Base-by-base conservation (phyloP, 495 filamentous ascomycete genomes). In the Talaromyces adpressus region DNA sequence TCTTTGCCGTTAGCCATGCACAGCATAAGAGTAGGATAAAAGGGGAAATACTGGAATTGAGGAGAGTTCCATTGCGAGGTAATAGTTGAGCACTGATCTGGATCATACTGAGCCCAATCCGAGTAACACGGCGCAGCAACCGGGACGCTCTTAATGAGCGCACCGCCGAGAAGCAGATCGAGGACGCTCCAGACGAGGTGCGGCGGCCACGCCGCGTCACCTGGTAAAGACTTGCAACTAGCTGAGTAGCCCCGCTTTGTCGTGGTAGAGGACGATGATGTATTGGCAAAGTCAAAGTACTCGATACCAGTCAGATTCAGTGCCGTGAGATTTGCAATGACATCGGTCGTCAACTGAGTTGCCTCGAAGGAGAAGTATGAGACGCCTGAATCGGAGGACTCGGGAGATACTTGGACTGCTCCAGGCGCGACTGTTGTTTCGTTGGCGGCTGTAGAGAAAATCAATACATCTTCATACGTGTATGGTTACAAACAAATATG, bases 181-280 rank as follows among this genome's bases (percentile, higher is more conserved):
- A 84, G 72, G 1, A 61, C 34, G 4, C 63, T 29, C 81, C 81
- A 84, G 14, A 69, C 66, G 6, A 62, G 23, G 2, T 51, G 52
- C 8, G 74, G 66, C 4, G 82, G 82, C 82, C 82, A 84, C 65
- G 74, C 74, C 14, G 63, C 8, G 56, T 84, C 80, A 4, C 71
- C 73, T 0, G 78, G 78, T 25, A 70, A 49, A 52, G 72, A 63
- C 65, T 79, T 85, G 72, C 84, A 87, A 53, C 2, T 7, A 11
- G 49, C 49, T 3, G 49, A 53, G n/a, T 4, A 22, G 27, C 27
- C 27, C 20, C n/a, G 49, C 20, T 53, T 53, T 8, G 20, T 8
- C 18, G 23, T 53, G 2, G 49, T 27, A 14, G 22, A 25, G 9
- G 49, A 53, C 7, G 20, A 30, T 4, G 29, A 30, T 30, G 29